phyloP scores from a whole-genome alignment of 1,139 yeast species.

The Suhomyces chickasaworum region DNA sequence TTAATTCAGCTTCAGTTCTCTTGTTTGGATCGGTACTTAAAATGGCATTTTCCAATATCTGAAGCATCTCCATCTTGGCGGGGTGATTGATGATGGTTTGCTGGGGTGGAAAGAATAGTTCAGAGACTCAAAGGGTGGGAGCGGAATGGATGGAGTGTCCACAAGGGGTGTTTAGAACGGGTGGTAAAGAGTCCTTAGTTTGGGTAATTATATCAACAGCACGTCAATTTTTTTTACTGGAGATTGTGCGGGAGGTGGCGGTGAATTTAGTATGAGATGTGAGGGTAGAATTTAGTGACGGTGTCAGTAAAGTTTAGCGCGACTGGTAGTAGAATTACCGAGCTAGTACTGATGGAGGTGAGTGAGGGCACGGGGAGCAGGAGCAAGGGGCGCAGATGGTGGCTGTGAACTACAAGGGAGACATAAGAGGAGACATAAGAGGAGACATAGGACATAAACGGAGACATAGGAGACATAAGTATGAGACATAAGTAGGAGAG shows the following conservation, averaged over 20 bases:
- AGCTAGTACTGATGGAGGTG: not conserved
- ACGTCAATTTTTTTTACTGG: conserved; percentile 3
- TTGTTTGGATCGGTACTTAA: conserved; percentile 63
- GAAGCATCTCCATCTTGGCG: conserved; percentile 62
- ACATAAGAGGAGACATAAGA: no score
- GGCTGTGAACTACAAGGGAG: no score
- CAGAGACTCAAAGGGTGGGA: not conserved
- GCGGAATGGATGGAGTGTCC: not conserved
- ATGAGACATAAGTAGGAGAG: no score
- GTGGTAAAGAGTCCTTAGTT: not conserved
- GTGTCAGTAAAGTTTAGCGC: not conserved
- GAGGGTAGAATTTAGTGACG: not conserved
- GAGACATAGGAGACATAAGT: no score
- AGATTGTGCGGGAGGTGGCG: not conserved
- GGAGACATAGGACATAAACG: no score
- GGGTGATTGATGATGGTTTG: not conserved
- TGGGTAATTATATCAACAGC: not conserved
- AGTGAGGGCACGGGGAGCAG: not conserved
- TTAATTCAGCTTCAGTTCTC: conserved; percentile 80
- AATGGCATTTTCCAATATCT: conserved; percentile 77
- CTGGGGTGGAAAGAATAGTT: not conserved
- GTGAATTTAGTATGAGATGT: not conserved
- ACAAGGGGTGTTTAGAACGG: not conserved
- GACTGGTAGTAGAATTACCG: not conserved
- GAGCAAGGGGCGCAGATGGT: not conserved